Percentiles rank a stretch among this genome's conserved stretches.
These are phyloP conservation scores for Aspergillus pseudonomiae DNA, from an alignment of 2,329 filamentous ascomycete genomes.

Conservation along the genomic window DNA sequence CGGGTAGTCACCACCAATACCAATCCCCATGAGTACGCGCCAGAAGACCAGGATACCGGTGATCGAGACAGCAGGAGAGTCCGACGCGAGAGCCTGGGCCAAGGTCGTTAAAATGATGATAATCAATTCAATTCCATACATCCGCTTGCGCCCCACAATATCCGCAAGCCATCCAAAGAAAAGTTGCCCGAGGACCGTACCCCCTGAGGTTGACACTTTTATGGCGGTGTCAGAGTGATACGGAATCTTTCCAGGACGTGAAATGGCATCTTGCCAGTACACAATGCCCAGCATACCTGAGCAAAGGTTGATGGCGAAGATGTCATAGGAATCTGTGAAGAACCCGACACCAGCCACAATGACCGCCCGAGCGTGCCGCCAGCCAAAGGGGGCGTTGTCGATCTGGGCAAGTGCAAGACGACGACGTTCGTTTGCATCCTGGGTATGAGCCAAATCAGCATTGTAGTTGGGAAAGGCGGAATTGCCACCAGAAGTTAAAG, in stretches of 20 bases:
- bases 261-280: slow-evolving; percentile 65
- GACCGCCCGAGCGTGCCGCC: slow-evolving; percentile 79
- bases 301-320: slow-evolving; percentile 75
- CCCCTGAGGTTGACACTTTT: slow-evolving; percentile 81
- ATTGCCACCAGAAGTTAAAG: slow-evolving; percentile 43
- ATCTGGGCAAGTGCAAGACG: slow-evolving; percentile 79
- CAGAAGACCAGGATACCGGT: slow-evolving; percentile 70
- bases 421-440: slow-evolving; percentile 75
- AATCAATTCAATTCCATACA: slow-evolving; percentile 83
- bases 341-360: slow-evolving; percentile 82
- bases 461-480: slow-evolving; percentile 64
- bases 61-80: slow-evolving; percentile 64
- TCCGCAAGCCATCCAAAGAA: slow-evolving; percentile 80
- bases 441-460: slow-evolving; percentile 16
- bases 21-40: slow-evolving; percentile 78
- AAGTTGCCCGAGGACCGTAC: slow-evolving; percentile 81
- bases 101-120: slow-evolving; percentile 79
- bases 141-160: slow-evolving; percentile 74
- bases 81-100: slow-evolving; percentile 68
- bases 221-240: slow-evolving; percentile 74
- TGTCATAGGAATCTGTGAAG: slow-evolving; percentile 85
- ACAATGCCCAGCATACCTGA: slow-evolving; percentile 79
- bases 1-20: slow-evolving; percentile 82
- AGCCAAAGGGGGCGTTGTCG: slow-evolving; percentile 79
- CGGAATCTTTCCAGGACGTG: slow-evolving; percentile 58